Evolutionary conservation across 2,329 filamentous ascomycete genomes (phyloP).

Genomic region (Periconia sp.): DNA sequence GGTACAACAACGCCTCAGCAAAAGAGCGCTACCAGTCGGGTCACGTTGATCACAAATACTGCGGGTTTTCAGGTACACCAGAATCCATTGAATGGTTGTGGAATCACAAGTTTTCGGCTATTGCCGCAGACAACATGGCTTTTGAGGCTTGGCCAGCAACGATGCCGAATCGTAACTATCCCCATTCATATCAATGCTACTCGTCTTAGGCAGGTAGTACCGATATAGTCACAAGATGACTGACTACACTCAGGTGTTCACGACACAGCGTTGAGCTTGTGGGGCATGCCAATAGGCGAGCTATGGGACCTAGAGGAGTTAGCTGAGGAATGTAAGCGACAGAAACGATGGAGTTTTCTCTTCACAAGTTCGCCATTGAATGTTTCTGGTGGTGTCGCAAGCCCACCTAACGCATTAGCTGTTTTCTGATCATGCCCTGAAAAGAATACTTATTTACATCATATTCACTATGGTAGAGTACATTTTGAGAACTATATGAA

Average conservation of each 20-base stretch:
- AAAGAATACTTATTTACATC: too few relatives aligned
- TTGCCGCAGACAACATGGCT: conserved; percentile 65
- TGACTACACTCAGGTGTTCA: conserved; percentile 17
- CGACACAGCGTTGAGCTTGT: conserved; percentile 31
- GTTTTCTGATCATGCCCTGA: too few relatives aligned
- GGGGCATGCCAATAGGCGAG: conserved; percentile 37
- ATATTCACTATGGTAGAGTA: too few relatives aligned
- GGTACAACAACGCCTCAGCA: conserved; percentile 8
- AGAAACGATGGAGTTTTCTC: conserved; percentile 46
- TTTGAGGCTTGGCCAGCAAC: conserved; percentile 59
- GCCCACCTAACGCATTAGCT: conserved; percentile 22
- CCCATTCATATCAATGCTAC: conserved; percentile 3
- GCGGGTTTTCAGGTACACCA: conserved; percentile 13
- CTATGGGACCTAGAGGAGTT: conserved; percentile 40
- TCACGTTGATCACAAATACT: conserved; percentile 13
- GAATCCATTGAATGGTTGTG: conserved; percentile 67
- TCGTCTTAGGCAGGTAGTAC: conserved; percentile 6
- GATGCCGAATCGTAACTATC: conserved; percentile 14
- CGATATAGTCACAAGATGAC: background rate
- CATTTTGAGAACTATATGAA: too few relatives aligned
- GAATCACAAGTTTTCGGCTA: conserved; percentile 66
- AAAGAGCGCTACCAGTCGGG: too few relatives aligned
- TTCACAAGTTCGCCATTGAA: conserved; percentile 64
- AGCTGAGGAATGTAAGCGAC: conserved; percentile 33
- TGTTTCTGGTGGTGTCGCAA: conserved; percentile 26